phyloP scores from a whole-genome alignment of 2,329 filamentous ascomycete genomes.

The Endocalyx cinctus region DNA sequence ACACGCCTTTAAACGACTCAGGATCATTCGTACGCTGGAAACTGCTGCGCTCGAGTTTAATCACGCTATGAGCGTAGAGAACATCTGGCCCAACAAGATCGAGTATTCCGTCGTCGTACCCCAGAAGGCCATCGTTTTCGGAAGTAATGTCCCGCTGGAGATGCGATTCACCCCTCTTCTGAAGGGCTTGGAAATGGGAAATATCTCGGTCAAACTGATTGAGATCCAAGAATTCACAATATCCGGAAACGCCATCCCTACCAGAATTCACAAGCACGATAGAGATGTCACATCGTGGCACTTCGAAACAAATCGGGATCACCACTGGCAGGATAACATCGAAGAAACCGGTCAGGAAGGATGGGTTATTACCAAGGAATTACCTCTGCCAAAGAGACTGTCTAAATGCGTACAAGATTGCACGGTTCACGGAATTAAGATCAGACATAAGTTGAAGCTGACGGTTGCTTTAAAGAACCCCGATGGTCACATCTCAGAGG shows the following conservation, averaged over 20 bases:
- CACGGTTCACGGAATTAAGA: slow-evolving; percentile 82
- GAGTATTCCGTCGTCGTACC: slow-evolving; percentile 93
- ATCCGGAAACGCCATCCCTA: slow-evolving; percentile 40
- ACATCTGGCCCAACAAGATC: slow-evolving; percentile 96
- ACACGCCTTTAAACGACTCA: slow-evolving; percentile 71
- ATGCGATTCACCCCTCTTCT: slow-evolving; percentile 84
- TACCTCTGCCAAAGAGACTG: slow-evolving; percentile 75
- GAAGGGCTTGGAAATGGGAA: slow-evolving; percentile 83
- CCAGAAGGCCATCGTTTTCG: slow-evolving; percentile 91
- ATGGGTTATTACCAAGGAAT: slow-evolving; percentile 55
- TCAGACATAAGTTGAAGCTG: slow-evolving; percentile 88
- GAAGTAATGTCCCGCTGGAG: slow-evolving; percentile 77
- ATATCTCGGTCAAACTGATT: slow-evolving; percentile 72
- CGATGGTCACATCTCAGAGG: slow-evolving; percentile 89
- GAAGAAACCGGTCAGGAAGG: slow-evolving; percentile 64
- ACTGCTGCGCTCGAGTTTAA: slow-evolving; percentile 71
- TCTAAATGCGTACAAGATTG: slow-evolving; percentile 85
- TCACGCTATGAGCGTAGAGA: slow-evolving; percentile 92
- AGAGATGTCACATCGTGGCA: slow-evolving; percentile 60
- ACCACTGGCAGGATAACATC: slow-evolving; percentile 66
- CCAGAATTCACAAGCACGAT: slow-evolving; percentile 56
- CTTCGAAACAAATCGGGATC: slow-evolving; percentile 49
- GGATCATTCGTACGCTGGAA: slow-evolving; percentile 73
- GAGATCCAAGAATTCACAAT: slow-evolving; percentile 69
- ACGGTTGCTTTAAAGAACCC: slow-evolving; percentile 90